Percentiles rank a stretch among this genome's conserved stretches.
phyloP scores from a whole-genome alignment of 768 basidiomycete genomes.

The Crucibulum laeve region DNA sequence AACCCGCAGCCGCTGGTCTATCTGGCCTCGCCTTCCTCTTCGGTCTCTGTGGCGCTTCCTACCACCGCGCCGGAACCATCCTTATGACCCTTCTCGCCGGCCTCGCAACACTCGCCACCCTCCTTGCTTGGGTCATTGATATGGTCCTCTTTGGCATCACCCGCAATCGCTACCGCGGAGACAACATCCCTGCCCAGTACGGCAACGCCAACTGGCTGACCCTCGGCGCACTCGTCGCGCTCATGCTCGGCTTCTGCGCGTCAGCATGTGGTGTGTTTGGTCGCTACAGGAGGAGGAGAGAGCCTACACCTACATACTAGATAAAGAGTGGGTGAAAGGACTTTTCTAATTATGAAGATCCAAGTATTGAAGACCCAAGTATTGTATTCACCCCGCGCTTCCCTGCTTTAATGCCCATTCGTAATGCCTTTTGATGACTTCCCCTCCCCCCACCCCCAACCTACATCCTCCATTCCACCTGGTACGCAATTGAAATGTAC shows the following conservation, averaged over 20 bases:
- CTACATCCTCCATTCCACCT: too few species aligned
- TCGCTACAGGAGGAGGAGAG: conserved; percentile 45
- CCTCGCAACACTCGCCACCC: conserved; percentile 61
- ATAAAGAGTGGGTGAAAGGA: too few species aligned
- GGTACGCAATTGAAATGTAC: too few species aligned
- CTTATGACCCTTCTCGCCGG: conserved; percentile 69
- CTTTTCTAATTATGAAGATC: too few species aligned
- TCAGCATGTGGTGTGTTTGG: conserved; percentile 66
- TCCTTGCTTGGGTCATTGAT: conserved; percentile 73
- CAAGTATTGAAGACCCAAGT: too few species aligned
- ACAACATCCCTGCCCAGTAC: conserved; percentile 46
- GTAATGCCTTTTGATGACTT: too few species aligned
- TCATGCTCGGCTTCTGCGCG: conserved; percentile 64
- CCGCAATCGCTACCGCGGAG: conserved; percentile 49
- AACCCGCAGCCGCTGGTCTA: conserved; percentile 51
- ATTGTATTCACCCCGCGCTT: too few species aligned
- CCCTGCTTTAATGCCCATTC: too few species aligned
- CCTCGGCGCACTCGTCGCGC: conserved; percentile 65
- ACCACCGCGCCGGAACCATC: conserved; percentile 69
- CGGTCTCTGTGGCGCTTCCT: conserved; percentile 61
- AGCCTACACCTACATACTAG: conserved; percentile 16
- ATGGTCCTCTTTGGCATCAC: conserved; percentile 77
- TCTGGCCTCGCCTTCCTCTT: conserved; percentile 62
- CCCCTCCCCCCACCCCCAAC: too few species aligned
- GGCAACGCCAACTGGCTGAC: conserved; percentile 86